Evolutionary conservation across 228 moss, liverwort and hornwort species (phyloP).

Genomic region (Sphagnum fallax): DNA sequence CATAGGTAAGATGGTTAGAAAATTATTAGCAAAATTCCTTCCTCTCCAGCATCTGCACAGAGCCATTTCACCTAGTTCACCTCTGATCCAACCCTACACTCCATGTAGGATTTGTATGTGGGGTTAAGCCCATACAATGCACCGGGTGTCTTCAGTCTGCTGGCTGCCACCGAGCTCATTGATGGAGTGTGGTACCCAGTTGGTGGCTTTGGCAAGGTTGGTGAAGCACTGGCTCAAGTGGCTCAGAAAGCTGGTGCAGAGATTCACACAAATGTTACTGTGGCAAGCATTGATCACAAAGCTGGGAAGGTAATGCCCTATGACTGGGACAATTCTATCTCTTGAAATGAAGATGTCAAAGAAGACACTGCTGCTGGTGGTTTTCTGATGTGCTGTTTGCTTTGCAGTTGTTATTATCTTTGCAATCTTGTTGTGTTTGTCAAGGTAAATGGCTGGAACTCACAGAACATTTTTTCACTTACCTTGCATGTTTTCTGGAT

Average conservation of each 20-base stretch:
- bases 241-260: conserved; percentile 22
- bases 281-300: conserved; percentile 24
- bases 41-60: no score
- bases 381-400: no score
- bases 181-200: conserved; percentile 42
- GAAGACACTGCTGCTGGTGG: no score
- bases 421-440: no score
- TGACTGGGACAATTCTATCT: background rate
- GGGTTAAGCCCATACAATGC: conserved; percentile 45
- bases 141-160: conserved; percentile 46
- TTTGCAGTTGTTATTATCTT: no score
- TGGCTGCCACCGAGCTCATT: conserved; percentile 35
- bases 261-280: conserved; percentile 14
- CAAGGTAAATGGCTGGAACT: no score
- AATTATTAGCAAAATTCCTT: no score
- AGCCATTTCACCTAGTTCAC: no score
- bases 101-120: conserved; percentile 34
- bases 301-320: conserved; percentile 16
- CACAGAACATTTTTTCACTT: no score
- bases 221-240: conserved; percentile 25
- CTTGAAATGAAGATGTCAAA: background rate
- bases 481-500: no score
- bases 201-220: conserved; percentile 33
- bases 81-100: no score
- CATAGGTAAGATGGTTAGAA: no score